Evolutionary conservation across 306 rosid species (phyloP), one percentile per base, ranked within the genome.

Genomic region (Urtica urens): DNA sequence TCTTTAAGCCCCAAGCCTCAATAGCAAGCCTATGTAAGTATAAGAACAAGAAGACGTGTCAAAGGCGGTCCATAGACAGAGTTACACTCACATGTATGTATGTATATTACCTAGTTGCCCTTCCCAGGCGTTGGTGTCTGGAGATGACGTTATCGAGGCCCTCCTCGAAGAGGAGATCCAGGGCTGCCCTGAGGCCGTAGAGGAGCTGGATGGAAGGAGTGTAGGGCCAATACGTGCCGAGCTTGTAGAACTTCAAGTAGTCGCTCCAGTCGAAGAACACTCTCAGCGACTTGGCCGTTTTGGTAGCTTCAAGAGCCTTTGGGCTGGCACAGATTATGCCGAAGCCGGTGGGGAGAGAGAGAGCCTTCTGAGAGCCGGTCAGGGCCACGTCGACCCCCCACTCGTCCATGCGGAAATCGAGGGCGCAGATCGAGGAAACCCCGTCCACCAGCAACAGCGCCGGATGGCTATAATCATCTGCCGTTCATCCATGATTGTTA

Each of bases 1-100:
- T 92, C 78, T 92, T 85, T 79, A 92, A 79, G 30, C 96, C 99
- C 99, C 99, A 92, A 51, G 99, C 99, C 75, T 85, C 96, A 57
- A 92, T 93, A 45, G 99, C 99, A 52, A 92, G 96, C 79, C 96
- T 92, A 61, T 16, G 65, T 46, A 15, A 29, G 11, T 35, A 35
- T 35, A 35, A 35, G 11, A 28, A 28, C 33, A 28, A 28, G 10
- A 28, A 28, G 33, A 4, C n/a, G n/a, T n/a, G n/a, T n/a, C n/a
- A n/a, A n/a, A n/a, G n/a, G n/a, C n/a, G n/a, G n/a, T n/a, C n/a
- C n/a, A n/a, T n/a, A n/a, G n/a, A n/a, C n/a, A n/a, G n/a, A n/a
- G n/a, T n/a, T n/a, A n/a, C n/a, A n/a, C n/a, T n/a, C n/a, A n/a
- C n/a, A n/a, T n/a, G n/a, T n/a, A n/a, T n/a, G n/a, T n/a, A n/a